phyloP scores from a whole-genome alignment of 768 basidiomycete genomes.

The Inosperma sp. region DNA sequence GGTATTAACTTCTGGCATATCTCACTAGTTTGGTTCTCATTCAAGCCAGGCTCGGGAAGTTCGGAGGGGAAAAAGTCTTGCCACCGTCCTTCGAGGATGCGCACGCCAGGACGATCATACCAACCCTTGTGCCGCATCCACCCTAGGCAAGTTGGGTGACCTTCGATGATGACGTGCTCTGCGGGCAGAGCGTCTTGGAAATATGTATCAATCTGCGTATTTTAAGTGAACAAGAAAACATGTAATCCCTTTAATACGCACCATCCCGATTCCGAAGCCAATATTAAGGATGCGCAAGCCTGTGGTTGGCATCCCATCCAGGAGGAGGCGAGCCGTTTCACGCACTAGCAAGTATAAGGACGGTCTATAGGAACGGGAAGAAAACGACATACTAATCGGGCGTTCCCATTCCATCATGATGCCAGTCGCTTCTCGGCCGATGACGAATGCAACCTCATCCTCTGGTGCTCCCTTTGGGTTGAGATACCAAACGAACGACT shows the following conservation, averaged over 20 bases:
- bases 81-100: constrained; percentile 1
- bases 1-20: neutral
- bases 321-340: constrained; percentile 3
- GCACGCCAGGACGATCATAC: constrained; percentile 2
- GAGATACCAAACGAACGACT: neutral
- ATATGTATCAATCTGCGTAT: constrained; percentile 1
- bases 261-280: constrained; percentile 8
- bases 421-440: neutral
- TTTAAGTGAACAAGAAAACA: neutral
- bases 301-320: constrained; percentile 2
- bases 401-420: constrained; percentile 8
- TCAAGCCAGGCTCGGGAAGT: no score
- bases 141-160: neutral
- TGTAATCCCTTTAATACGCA: neutral
- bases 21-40: neutral
- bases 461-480: neutral
- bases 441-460: constrained; percentile 3
- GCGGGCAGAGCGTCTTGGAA: constrained; percentile 3
- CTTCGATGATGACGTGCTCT: constrained; percentile 5
- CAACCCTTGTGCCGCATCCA: constrained; percentile 3
- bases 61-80: neutral
- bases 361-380: neutral
- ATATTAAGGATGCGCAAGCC: constrained; percentile 3
- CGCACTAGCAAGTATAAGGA: neutral
- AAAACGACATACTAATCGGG: constrained; percentile 4